Evolutionary conservation across 805 yeast species (phyloP), one percentile per base, ranked within the genome.

Genomic region (Saccharomycopsis lassenensis): DNA sequence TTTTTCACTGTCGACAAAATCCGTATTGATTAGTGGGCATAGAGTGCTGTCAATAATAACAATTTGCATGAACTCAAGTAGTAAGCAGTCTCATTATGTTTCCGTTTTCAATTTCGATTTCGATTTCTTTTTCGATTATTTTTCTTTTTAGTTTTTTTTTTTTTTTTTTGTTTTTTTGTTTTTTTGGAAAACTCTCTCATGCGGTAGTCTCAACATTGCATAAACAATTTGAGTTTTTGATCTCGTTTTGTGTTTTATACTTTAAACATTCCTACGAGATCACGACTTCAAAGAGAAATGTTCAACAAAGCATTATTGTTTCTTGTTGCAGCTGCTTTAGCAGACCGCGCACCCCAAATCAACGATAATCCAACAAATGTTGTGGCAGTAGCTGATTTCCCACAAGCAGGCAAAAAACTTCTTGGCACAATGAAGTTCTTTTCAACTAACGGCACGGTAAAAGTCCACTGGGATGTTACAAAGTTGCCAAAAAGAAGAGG

Each of bases 401-500:
- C 71, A 24, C 74, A 70, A 36, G 58, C 55, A 31, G 65, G 59
- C 11, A 54, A 55, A 40, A 52, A 52, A 8, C 58, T 69, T 38
- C 50, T 57, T 46, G 82, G 84, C 47, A 58, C 67, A 45, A 57
- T 78, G 51, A 71, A 71, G 50, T 71, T 78, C 56, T 65, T 71
- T 24, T 65, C 76, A n/a, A 56, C 66, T 33, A 73, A 77, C 40
- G 74, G 74, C 37, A 57, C 67, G 2, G 77, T 77, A 15, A 65
- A 72, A 45, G 86, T 80, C 33, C 77, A 74, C 48, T 71, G 80
- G 39, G 84, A 77, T 52, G 61, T 77, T 48, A 72, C 83, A 16
- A 82, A 82, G 3, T 66, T 79, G 47, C 87, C 86, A 21, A 59
- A 62, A 34, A 59, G 59, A 29, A 77, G 77, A 16, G 86, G 86